phyloP scores from a whole-genome alignment of 148 eudicot genomes.

The Bassia scoparia region DNA sequence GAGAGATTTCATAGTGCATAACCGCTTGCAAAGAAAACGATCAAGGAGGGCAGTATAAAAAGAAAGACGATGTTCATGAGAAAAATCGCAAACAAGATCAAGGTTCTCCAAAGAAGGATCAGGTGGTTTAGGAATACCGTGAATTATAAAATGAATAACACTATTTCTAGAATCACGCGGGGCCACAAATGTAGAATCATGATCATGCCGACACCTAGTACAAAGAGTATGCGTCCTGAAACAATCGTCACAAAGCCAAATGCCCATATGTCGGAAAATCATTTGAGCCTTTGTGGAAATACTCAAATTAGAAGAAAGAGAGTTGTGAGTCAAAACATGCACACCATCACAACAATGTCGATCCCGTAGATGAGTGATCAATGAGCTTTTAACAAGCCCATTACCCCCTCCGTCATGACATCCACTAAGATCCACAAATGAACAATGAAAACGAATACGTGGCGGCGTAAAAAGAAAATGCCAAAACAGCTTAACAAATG shows the following conservation, averaged over 20 bases:
- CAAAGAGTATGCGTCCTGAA: too few relatives aligned
- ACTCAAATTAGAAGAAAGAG: background rate
- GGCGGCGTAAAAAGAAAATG: background rate
- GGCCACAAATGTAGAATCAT: background rate
- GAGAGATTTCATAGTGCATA: too few relatives aligned
- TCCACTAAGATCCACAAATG: background rate
- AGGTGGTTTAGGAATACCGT: too few relatives aligned
- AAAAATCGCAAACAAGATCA: too few relatives aligned
- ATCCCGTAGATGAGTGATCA: background rate
- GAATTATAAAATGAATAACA: too few relatives aligned
- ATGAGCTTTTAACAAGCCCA: background rate
- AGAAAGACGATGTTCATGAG: too few relatives aligned
- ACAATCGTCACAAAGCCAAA: conserved; percentile 9
- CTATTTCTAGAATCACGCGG: background rate
- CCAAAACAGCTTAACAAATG: too few relatives aligned
- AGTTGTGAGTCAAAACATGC: background rate
- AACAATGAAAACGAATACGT: background rate
- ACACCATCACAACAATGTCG: background rate
- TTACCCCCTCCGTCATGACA: conserved; percentile 1
- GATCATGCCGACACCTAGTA: conserved; percentile 1
- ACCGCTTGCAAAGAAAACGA: too few relatives aligned
- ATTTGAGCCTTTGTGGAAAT: background rate
- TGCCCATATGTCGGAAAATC: background rate
- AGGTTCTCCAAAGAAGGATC: too few relatives aligned
- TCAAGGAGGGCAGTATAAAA: too few relatives aligned